Evolutionary conservation across 2,329 filamentous ascomycete species (phyloP).

Genomic region (Teratosphaeria epicoccoides): DNA sequence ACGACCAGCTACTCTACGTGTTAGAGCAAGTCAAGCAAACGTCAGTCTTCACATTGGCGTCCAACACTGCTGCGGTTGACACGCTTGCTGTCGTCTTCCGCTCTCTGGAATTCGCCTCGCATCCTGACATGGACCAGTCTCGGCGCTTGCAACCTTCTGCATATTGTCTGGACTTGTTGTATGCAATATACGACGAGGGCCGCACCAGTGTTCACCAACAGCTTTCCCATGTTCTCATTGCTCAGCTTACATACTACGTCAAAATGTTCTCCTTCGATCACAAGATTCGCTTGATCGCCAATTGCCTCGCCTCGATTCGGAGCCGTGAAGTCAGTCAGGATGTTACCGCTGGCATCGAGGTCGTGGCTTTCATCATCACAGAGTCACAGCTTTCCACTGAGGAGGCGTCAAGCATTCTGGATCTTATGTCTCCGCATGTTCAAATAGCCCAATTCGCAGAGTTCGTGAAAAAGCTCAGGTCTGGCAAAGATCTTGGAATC

Average conservation of each 20-base stretch:
- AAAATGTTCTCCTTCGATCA: not conserved
- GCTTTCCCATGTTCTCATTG: not conserved
- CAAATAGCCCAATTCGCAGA: conserved; percentile 24
- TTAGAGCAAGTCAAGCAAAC: conserved; percentile 56
- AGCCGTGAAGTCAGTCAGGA: conserved; percentile 8
- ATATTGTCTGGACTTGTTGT: not conserved
- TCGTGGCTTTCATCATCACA: conserved; percentile 14
- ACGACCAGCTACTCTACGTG: conserved; percentile 48
- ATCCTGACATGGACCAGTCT: not conserved
- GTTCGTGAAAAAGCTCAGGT: not conserved
- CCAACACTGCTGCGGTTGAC: conserved; percentile 15
- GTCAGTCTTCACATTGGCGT: conserved; percentile 9
- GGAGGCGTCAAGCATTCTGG: conserved; percentile 12
- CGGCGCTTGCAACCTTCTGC: not conserved
- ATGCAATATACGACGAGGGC: not conserved
- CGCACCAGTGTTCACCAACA: not conserved
- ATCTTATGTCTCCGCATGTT: conserved; percentile 14
- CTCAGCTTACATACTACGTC: not conserved
- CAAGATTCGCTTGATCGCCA: not conserved
- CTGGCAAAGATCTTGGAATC: not conserved
- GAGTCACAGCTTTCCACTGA: conserved; percentile 1
- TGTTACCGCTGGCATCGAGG: conserved; percentile 16
- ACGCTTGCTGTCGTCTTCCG: conserved; percentile 10
- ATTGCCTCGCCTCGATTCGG: conserved; percentile 4
- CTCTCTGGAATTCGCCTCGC: not conserved